Base-by-base conservation (phyloP, 371 early-diverging fungal genomes). In the Lichtheimia ramosa region DNA sequence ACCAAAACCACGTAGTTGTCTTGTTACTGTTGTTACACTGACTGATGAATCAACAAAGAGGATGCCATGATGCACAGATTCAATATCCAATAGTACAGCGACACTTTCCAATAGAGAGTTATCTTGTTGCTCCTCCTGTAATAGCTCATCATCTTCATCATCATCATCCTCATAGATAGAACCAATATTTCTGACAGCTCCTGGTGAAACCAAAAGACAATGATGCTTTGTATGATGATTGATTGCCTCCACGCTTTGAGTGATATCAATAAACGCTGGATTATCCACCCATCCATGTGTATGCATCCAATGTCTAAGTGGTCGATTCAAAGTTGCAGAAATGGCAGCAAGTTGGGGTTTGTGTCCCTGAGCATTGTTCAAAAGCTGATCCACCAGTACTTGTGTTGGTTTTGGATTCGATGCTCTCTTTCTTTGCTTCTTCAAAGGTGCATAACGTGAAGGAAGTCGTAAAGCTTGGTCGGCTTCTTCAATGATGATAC, bases 271-370 rank as follows among this genome's bases (percentile, higher is more conserved):
- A 64, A 87, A 83, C 2, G 83, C 59, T 13, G 92, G 81, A 53
- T 81, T 64, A 7, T 66, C 43, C 18, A 86, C 56, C 88, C 87
- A 89, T n/a, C 69, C 64, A 23, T 77, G 64, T n/a, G 21, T 42
- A n/a, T 66, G 59, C 21, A 88, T 68, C 69, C 83, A 86, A 54
- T 77, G 64, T 3, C 90, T 78, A 3, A 90, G 59, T 0, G 79
- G 76, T 20, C 85, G 76, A 67, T 92, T 93, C 49, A 92, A 61
- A 6, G 92, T 92, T 5, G 94, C 94, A 0, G 91, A 91, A 7
- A 84, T 77, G 0, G 85, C 75, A 18, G 90, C 63, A 3, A 90
- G 59, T 58, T 89, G 91, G 18, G 80, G 73, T 7, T 68, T 58
- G 0, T 54, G 57, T 34, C 34, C 34, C 55, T 49, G 42, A 39